Evolutionary conservation across 495 filamentous ascomycete species (phyloP).

Genomic region (Podospora tetraspora): DNA sequence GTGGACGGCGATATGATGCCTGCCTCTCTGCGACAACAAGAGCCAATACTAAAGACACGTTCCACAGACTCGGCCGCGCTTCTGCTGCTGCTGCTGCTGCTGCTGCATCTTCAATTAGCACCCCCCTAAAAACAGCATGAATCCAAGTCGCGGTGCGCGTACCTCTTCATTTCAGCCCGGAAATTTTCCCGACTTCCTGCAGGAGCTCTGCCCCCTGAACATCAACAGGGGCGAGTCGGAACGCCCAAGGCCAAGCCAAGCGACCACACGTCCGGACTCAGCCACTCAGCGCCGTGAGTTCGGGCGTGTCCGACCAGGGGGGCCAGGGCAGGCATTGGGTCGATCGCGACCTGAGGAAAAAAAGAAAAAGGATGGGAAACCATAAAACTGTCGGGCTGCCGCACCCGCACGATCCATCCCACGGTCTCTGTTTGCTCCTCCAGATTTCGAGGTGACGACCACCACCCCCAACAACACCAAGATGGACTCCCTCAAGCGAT

Average conservation of each 20-base stretch:
- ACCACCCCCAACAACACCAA: neutral
- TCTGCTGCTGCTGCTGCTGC: neutral
- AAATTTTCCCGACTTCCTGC: slow-evolving; percentile 5
- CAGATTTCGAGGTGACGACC: neutral
- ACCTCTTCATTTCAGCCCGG: slow-evolving; percentile 6
- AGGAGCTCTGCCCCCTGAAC: slow-evolving; percentile 1
- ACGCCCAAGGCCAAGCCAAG: neutral
- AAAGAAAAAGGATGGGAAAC: neutral
- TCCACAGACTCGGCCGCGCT: neutral
- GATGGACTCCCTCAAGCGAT: slow-evolving; percentile 7
- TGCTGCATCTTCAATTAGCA: neutral
- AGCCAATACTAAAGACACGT: neutral
- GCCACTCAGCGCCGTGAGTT: neutral
- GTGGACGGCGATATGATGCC: neutral
- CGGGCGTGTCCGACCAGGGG: neutral
- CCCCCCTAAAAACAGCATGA: neutral
- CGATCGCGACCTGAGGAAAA: neutral
- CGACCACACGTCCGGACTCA: slow-evolving; percentile 5
- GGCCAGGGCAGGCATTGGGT: neutral
- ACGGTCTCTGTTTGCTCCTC: neutral
- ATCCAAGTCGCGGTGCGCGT: neutral
- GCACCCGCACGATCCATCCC: neutral
- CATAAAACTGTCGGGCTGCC: neutral
- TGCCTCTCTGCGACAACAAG: neutral
- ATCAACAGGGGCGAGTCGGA: neutral